Percentiles rank a stretch among this genome's conserved stretches.
Evolutionary conservation across 2,329 filamentous ascomycete species (phyloP).

Genomic region (Apiospora aurea): DNA sequence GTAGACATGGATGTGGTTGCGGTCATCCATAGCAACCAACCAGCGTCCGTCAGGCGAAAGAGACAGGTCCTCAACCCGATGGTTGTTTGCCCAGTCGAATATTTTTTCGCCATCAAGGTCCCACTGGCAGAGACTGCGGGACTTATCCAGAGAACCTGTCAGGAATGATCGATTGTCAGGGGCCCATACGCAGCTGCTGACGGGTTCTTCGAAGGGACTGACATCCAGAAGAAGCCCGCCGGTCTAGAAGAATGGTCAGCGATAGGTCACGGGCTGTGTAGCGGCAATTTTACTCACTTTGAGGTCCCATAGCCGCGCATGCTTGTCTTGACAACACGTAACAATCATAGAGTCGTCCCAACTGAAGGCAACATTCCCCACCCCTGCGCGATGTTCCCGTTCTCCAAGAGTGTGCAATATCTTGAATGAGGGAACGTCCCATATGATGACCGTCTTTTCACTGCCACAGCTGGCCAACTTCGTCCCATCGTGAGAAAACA

Average conservation of each 20-base stretch:
- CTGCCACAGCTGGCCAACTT: constrained; percentile 83
- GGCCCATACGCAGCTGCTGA: constrained; percentile 90
- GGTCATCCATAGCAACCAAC: constrained; percentile 78
- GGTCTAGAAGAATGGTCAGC: not conserved
- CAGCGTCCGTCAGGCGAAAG: constrained; percentile 81
- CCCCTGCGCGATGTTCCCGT: constrained; percentile 68
- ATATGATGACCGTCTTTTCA: constrained; percentile 79
- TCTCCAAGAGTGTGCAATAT: constrained; percentile 68
- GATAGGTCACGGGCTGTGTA: not conserved
- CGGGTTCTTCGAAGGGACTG: constrained; percentile 76
- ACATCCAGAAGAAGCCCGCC: not conserved
- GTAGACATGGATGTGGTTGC: constrained; percentile 79
- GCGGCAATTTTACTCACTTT: constrained; percentile 55
- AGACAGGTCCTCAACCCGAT: constrained; percentile 85
- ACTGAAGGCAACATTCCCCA: constrained; percentile 88
- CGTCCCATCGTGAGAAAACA: constrained; percentile 87
- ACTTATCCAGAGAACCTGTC: constrained; percentile 76
- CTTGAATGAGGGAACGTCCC: constrained; percentile 76
- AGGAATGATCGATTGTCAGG: constrained; percentile 80
- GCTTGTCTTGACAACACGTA: constrained; percentile 79
- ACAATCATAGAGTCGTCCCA: constrained; percentile 88
- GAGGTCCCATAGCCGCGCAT: constrained; percentile 78
- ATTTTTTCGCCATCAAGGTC: constrained; percentile 67
- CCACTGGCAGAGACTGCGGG: constrained; percentile 74
- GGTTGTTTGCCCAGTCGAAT: constrained; percentile 71